A percentile compares a stretch with the other conserved stretches of the same genome.
Conservation (phyloP, 768 basidiomycete genomes). For the Trametes punicea region DNA sequence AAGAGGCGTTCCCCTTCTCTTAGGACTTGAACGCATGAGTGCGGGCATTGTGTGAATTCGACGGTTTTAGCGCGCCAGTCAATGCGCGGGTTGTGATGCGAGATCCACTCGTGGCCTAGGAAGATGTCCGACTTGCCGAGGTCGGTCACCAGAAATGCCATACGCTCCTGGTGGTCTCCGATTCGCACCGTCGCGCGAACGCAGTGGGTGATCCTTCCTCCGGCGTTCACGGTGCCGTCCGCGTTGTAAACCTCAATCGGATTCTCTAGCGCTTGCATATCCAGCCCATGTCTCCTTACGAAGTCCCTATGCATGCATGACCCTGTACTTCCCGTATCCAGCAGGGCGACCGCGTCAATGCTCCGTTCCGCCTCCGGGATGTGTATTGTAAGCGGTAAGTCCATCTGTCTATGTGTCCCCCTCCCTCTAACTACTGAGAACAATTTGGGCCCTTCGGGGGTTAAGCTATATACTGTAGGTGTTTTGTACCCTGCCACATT, state of each 20-base stretch:
- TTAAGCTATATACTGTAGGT: not conserved
- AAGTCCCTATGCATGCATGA: constrained; percentile 4
- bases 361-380: not conserved
- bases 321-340: not conserved
- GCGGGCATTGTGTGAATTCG: not conserved
- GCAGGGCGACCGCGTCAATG: not conserved
- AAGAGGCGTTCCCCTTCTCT: not conserved
- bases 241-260: constrained; percentile 24
- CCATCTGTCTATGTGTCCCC: not conserved
- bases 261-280: not conserved
- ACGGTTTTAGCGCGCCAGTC: not conserved
- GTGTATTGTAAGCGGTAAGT: not conserved
- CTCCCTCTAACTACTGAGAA: not conserved
- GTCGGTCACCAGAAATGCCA: not conserved
- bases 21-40: not conserved
- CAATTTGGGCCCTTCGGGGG: not conserved
- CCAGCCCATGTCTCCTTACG: constrained; percentile 6
- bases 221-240: constrained; percentile 15
- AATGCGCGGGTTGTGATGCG: constrained; percentile 3
- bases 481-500: not conserved
- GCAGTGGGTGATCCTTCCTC: constrained; percentile 14
- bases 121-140: not conserved
- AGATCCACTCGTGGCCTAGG: constrained; percentile 3
- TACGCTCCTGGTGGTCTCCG: not conserved
- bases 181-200: not conserved